Evolutionary conservation across 2,329 filamentous ascomycete genomes (phyloP).

Genomic region (Pyricularia grisea): DNA sequence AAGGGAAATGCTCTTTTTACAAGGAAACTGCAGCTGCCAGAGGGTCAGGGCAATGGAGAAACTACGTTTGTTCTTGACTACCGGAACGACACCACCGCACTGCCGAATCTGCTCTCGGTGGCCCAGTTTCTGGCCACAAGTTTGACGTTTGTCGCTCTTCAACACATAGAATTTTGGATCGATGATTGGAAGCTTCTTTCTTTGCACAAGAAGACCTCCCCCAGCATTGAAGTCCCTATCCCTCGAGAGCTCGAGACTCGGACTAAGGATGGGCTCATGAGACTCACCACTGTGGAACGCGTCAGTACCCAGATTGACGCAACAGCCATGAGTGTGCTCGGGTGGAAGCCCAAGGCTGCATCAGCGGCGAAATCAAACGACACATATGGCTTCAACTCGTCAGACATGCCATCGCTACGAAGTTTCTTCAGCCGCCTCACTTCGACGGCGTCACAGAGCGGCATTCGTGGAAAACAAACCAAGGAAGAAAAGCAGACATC

Average conservation of each 20-base stretch:
- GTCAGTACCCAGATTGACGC: conserved; percentile 91
- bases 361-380: conserved; percentile 33
- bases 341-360: conserved; percentile 59
- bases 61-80: conserved; percentile 96
- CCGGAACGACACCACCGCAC: conserved; percentile 74
- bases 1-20: conserved; percentile 97
- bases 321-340: conserved; percentile 76
- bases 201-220: conserved; percentile 77
- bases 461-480: conserved; percentile 43
- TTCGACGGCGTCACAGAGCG: conserved; percentile 39
- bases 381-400: conserved; percentile 35
- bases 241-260: conserved; percentile 71
- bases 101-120: conserved; percentile 78
- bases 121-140: conserved; percentile 91
- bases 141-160: conserved; percentile 85
- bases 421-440: conserved; percentile 78
- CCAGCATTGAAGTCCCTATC: conserved; percentile 60
- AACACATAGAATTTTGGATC: conserved; percentile 81
- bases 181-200: conserved; percentile 77
- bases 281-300: conserved; percentile 66
- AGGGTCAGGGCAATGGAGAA: conserved; percentile 52
- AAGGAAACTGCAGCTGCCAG: conserved; percentile 66
- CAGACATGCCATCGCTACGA: conserved; percentile 52
- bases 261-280: conserved; percentile 86
- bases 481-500: conserved; percentile 55